Base-by-base conservation (phyloP, 768 basidiomycete species). In the Termitomyces bulborhizus region DNA sequence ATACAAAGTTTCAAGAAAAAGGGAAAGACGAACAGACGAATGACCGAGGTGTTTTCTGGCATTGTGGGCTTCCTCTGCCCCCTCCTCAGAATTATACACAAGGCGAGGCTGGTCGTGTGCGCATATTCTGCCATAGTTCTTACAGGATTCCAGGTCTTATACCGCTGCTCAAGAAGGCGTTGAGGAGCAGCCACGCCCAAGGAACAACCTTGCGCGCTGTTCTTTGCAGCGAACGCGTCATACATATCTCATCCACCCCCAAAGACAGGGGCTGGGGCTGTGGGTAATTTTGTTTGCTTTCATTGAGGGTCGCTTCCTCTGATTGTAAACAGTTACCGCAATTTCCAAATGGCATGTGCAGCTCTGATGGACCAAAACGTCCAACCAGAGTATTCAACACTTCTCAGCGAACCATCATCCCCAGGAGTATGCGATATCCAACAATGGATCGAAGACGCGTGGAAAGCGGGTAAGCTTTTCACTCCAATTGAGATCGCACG, bases 371-470 rank as follows among this genome's bases (percentile, higher is more conserved):
- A 76, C 47, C 91, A 93, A 64, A 68, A 68, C 51, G 54, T 67
- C 12, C 86, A 89, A 64, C 78, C 80, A 1, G 53, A 77, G 53
- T 93, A 93, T 67, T 79, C 78, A 54, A 70, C 79, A 1, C 70
- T 85, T 16, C 72, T 93, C 3, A 80, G 83, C 50, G 59, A 69
- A n/a, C 79, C 81, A 4, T 69, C 71, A 9, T 69, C 79, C 1
- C 93, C 93, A 1, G 76, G 90, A 18, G 76, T 96, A 16, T 73
- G 83, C 16, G 85, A 88, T 62, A 64, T 95, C 32, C 93, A 96
- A 63, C 64, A 57, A 7, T 86, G 86, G 84, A 83, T 97, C 44
- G 88, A 96, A 66, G 73, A 77, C 53, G 93, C 93, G 3, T 97
- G 93, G 93, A 69, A 73, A 37, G 72, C 72, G 36, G 89, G 90